Percentiles rank a stretch among this genome's conserved stretches.
These are phyloP conservation scores for Nannizzia gypsea DNA, from an alignment of 2,329 filamentous ascomycete genomes.

Conservation along the genomic window DNA sequence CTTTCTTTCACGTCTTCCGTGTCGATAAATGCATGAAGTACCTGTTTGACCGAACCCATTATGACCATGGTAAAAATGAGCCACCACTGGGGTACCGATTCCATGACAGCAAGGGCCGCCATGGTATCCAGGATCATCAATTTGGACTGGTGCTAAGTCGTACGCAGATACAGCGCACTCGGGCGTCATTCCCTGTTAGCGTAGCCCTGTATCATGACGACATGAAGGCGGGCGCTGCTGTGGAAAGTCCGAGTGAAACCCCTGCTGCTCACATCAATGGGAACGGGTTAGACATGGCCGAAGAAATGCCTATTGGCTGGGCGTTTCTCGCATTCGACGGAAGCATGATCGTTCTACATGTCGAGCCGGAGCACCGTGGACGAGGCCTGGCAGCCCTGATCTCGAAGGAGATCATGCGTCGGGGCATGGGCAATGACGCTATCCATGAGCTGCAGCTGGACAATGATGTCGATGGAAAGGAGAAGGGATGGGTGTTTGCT, in stretches of 20 bases:
- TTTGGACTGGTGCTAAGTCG: slow-evolving; percentile 29
- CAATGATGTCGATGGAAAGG: slow-evolving; percentile 5
- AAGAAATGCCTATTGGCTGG: slow-evolving; percentile 30
- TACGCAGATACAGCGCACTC: slow-evolving; percentile 29
- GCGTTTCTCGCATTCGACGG: slow-evolving; percentile 30
- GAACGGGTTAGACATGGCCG: slow-evolving; percentile 1
- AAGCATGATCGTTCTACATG: slow-evolving; percentile 29
- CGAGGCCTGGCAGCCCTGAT: slow-evolving; percentile 25
- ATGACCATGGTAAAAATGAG: slow-evolving; percentile 7
- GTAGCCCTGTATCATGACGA: slow-evolving; percentile 25
- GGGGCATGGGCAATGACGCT: slow-evolving; percentile 19
- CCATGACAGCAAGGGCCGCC: slow-evolving; percentile 17
- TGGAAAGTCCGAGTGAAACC: not conserved
- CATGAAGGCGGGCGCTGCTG: not conserved
- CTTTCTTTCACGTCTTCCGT: not conserved
- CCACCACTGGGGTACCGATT: slow-evolving; percentile 24
- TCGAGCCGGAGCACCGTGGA: slow-evolving; percentile 32
- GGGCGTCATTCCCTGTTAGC: slow-evolving; percentile 25
- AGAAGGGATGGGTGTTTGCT: slow-evolving; percentile 25
- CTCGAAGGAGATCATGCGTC: slow-evolving; percentile 24
- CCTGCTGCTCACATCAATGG: not conserved
- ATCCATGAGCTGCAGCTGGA: not conserved
- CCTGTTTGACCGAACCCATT: slow-evolving; percentile 20
- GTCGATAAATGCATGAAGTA: slow-evolving; percentile 28
- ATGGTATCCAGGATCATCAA: slow-evolving; percentile 22